phyloP scores from a whole-genome alignment of 768 basidiomycete genomes.

The Boletales sp. region DNA sequence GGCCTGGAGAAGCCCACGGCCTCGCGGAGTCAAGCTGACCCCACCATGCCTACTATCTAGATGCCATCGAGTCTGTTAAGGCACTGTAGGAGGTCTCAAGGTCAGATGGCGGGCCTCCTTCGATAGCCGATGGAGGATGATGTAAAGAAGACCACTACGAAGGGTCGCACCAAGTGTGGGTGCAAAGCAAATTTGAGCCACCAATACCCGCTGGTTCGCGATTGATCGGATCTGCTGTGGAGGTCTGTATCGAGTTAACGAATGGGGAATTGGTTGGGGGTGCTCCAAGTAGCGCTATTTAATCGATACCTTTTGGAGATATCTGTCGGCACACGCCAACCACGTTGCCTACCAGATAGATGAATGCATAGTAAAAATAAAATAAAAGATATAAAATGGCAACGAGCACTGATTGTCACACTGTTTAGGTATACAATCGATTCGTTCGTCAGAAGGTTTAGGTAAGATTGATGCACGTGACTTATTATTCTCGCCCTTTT shows the following conservation, averaged over 20 bases:
- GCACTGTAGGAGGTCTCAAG: background rate
- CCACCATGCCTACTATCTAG: background rate
- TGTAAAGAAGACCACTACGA: no score
- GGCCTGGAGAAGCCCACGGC: slow-evolving; percentile 9
- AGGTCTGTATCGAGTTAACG: background rate
- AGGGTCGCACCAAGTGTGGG: background rate
- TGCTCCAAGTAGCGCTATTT: background rate
- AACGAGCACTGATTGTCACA: background rate
- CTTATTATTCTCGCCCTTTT: no score
- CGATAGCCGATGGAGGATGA: no score
- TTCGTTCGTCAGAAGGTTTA: no score
- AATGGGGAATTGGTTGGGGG: background rate
- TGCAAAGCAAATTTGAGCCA: background rate
- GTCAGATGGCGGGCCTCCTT: no score
- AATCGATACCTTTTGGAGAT: slow-evolving; percentile 13
- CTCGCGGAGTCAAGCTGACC: slow-evolving; percentile 19
- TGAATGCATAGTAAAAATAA: background rate
- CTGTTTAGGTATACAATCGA: no score
- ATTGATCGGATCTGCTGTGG: background rate
- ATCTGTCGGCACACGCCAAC: slow-evolving; percentile 11
- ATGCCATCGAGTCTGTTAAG: slow-evolving; percentile 7
- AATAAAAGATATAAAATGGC: background rate
- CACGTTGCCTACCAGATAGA: slow-evolving; percentile 8
- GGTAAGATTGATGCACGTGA: no score
- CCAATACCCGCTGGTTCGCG: background rate